Conservation (phyloP, 352 stramenopile species). For the Detonula confervacea region DNA sequence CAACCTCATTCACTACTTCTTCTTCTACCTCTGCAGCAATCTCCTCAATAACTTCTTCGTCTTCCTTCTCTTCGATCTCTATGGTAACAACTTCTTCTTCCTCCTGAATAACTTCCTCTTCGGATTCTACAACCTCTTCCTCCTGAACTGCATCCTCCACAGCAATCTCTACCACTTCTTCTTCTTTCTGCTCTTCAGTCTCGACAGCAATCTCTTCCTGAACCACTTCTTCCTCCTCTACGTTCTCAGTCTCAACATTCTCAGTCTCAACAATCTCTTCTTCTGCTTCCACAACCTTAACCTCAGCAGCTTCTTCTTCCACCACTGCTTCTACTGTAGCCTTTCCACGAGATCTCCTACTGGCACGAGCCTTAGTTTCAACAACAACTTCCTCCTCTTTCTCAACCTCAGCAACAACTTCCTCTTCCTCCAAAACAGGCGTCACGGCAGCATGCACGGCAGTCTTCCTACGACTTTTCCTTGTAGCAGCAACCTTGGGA, state of each 20-base stretch:
- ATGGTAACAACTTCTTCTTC: too few relatives aligned
- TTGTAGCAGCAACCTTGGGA: not conserved
- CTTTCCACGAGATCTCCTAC: too few relatives aligned
- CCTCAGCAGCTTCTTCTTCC: not conserved
- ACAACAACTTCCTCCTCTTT: too few relatives aligned
- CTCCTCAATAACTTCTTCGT: not conserved
- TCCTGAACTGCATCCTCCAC: not conserved
- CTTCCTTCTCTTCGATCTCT: not conserved
- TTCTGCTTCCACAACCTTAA: not conserved
- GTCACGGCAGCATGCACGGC: too few relatives aligned
- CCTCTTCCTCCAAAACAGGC: too few relatives aligned
- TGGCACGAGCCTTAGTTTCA: too few relatives aligned
- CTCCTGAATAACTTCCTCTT: constrained; percentile 9
- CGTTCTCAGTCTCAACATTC: not conserved
- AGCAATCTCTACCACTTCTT: not conserved
- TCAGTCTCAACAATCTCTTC: not conserved
- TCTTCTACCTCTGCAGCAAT: not conserved
- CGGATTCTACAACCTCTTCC: too few relatives aligned
- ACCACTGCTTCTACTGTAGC: too few relatives aligned
- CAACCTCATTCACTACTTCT: too few relatives aligned
- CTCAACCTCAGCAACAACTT: too few relatives aligned
- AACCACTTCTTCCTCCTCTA: constrained; percentile 2
- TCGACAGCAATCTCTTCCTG: not conserved
- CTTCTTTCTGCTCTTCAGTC: not conserved
- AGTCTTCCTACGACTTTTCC: not conserved